Evolutionary conservation across 306 rosid genomes (phyloP), one percentile per base, ranked within the genome.

Genomic region (Potentilla sterilis): DNA sequence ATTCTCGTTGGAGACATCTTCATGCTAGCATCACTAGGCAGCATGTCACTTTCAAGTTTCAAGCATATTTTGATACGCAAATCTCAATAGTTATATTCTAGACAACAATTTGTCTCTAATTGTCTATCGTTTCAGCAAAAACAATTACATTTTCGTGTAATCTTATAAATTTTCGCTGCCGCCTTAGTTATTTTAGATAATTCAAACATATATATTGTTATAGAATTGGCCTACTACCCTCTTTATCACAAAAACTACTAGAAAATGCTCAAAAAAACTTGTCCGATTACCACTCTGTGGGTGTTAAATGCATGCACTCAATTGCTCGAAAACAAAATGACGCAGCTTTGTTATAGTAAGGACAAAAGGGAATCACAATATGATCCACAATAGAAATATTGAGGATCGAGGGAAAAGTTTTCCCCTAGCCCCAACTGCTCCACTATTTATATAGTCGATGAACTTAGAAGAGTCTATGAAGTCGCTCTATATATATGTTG

Each of bases 371-470:
- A 52, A 72, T 51, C 64, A 52, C 41, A 15, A 24, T 37, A 28
- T 28, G 28, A 28, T 6, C 35, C 6, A 72, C n/a, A 16, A 6
- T 3, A 37, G 14, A 42, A n/a, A 35, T 5, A n/a, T n/a, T n/a
- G 32, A 22, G 28, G 0, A 28, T 28, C 10, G 18, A 38, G 46
- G 51, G 67, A 65, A 70, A 52, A 61, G 69, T 70, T 69, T 22
- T 0, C 44, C 28, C 32, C 4, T 46, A 80, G 57, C 74, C 15
- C 18, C 69, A 75, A 75, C 77, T 49, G 43, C 73, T 46, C 67
- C 70, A 67, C 34, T 38, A 67, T 67, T 46, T 61, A 40, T 78
- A 13, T 78, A 47, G 7, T 14, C 12, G 2, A 67, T 6, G 9
- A 76, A 41, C 18, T 44, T 49, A 18, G 70, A 68, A 73, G 72